Evolutionary conservation across 2,329 filamentous ascomycete species (phyloP), one percentile per base, ranked within the genome.

Genomic region (Cordyceps sp.): DNA sequence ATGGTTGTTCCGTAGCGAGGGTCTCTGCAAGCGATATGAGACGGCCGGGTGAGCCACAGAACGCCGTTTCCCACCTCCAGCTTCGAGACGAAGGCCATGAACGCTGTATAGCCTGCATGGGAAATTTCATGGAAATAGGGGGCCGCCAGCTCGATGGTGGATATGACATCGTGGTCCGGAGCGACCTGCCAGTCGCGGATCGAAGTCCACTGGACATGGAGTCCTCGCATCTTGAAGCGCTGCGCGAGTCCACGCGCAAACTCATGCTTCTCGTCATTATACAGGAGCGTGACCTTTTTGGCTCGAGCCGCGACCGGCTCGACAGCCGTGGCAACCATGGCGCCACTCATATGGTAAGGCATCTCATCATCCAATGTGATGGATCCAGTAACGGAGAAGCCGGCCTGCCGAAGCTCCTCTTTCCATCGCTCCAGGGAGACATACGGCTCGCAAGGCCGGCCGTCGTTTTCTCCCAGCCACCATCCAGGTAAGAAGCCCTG

Each of bases 381-480:
- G 12, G 46, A 1, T 10, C 36, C 37, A 0, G 19, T 10, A 6
- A 12, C 28, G 3, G 29, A 26, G 30, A 53, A 54, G 0, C 49
- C 48, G 2, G 46, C 42, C 1, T 26, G 23, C 9, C 36, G 37
- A 3, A 55, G 36, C 6, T 51, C 44, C 2, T 17, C 5, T 2
- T 46, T 36, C 53, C 51, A 55, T 6, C 38, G 15, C 1, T 43
- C 36, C 0, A 36, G 22, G 0, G 36, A 26, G 10, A 52, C 34
- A n/a, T 40, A 47, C 3, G 53, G 50, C 30, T 45, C 42, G 2
- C 42, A 34, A 1, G 28, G 4, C 4, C 52, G 44, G 4, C 33
- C 37, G 12, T 54, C 48, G 1, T 41, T 38, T 5, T 34, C 37
- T 2, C 53, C 53, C 1, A 50, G 37, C 55, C 54, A 58, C 54